Evolutionary conservation across 805 yeast species (phyloP).

Genomic region (Metschnikowia cubensis): DNA sequence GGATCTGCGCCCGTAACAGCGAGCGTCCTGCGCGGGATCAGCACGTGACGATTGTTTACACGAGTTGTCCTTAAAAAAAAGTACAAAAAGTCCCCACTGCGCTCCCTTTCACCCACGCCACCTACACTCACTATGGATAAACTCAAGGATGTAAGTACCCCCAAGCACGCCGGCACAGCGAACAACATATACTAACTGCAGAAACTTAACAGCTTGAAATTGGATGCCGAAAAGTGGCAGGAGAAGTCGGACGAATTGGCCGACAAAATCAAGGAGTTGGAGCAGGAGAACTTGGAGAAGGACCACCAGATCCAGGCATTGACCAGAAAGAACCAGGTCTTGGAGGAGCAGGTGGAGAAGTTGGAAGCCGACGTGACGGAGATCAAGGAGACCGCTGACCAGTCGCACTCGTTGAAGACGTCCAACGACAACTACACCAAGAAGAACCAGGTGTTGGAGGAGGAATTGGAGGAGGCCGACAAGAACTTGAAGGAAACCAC

Average conservation of each 20-base stretch:
- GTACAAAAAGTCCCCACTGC: slow-evolving; percentile 10
- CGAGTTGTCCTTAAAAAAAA: slow-evolving; percentile 15
- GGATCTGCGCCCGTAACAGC: background rate
- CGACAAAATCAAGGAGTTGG: slow-evolving; percentile 78
- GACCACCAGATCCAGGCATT: slow-evolving; percentile 93
- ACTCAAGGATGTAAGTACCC: slow-evolving; percentile 52
- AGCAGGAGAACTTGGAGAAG: slow-evolving; percentile 86
- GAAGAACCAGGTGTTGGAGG: slow-evolving; percentile 85
- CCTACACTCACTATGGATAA: slow-evolving; percentile 44
- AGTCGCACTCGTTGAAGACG: slow-evolving; percentile 81
- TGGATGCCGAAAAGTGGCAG: slow-evolving; percentile 96
- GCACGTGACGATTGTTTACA: slow-evolving; percentile 20
- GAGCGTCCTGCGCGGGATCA: slow-evolving; percentile 7
- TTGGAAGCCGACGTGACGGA: slow-evolving; percentile 70
- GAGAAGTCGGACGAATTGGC: slow-evolving; percentile 89
- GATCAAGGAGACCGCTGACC: slow-evolving; percentile 84
- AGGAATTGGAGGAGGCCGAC: slow-evolving; percentile 87
- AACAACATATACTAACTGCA: slow-evolving; percentile 23
- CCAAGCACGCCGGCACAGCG: background rate
- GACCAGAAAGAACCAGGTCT: slow-evolving; percentile 83
- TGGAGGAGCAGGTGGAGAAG: slow-evolving; percentile 80
- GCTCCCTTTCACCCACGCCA: slow-evolving; percentile 10
- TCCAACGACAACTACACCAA: slow-evolving; percentile 87
- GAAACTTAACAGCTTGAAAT: slow-evolving; percentile 85
- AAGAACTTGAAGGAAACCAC: slow-evolving; percentile 89